Base-by-base conservation (phyloP, 2,329 filamentous ascomycete species). In the Tolypocladium guangdongense region DNA sequence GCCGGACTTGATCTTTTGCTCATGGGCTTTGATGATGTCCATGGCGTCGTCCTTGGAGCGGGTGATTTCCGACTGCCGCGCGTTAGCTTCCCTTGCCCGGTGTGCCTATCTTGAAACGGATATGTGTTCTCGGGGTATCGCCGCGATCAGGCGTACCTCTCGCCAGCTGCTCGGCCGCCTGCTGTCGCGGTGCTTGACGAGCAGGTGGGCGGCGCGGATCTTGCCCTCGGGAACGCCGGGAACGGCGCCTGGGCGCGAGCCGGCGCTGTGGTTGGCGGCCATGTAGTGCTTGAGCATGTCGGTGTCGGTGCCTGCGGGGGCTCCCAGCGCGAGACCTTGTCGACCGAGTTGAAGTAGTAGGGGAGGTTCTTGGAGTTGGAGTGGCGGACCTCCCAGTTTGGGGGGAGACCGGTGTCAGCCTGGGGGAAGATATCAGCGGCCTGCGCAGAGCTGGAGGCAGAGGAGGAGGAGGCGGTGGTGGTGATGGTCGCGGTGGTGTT, bases 361-460 rank as follows among this genome's bases (percentile, higher is more conserved):
- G 93, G 93, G 37, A 97, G 86, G 74, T 95, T 95, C 78, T 96
- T 97, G 72, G 90, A 95, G 77, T 96, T 95, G 71, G 90, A 96
- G 75, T 95, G 90, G 70, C 93, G 90, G 67, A 99, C 90, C 75
- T 97, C 93, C 91, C 92, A 96, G 70, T 84, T 83, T 50, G 83
- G 71, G 57, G 91, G 91, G 58, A 96, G 83, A 68, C 92, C 92
- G 62, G 86, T 84, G 54, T 90, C 87, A 66, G 80, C 74, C 83
- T 87, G 62, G 12, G 14, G 46, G 43, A 18, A 50, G 33, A 32
- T 18, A 45, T 49, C 27, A 47, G 43, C 24, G 27, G 18, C 11
- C n/a, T 10, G 27, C 6, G 43, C 43, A 46, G 52, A 51, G 43
- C 39, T 43, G 50, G 46, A 36, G 38, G 20, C 24, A 7, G 35